phyloP scores from a whole-genome alignment of 202 grass and related monocot species.

The Zoysia matrella region DNA sequence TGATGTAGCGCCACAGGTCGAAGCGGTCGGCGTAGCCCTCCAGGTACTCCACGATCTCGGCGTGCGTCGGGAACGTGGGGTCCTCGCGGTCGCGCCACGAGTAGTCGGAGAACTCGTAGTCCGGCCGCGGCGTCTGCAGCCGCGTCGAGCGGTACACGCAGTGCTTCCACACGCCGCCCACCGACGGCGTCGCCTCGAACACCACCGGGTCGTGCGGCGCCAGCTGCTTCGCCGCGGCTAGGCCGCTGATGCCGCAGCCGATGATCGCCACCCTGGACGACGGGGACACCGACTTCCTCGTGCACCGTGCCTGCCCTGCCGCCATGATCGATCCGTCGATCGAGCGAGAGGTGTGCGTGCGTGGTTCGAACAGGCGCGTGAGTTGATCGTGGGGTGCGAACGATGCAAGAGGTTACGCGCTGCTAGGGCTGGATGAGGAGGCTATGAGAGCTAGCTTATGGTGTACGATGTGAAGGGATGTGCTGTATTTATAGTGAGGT shows the following conservation, averaged over 20 bases:
- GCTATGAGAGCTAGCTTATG: not conserved
- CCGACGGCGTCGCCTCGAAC: conserved; percentile 65
- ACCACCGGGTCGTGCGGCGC: too few relatives aligned
- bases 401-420: too few relatives aligned
- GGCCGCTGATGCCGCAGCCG: conserved; percentile 72
- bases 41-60: too few relatives aligned
- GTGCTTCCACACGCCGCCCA: conserved; percentile 96
- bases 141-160: conserved; percentile 84
- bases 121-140: conserved; percentile 86
- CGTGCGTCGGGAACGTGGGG: too few relatives aligned
- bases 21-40: too few relatives aligned
- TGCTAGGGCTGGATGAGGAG: not conserved
- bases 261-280: conserved; percentile 77
- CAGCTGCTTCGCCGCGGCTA: too few relatives aligned
- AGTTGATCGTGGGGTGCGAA: too few relatives aligned
- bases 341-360: not conserved
- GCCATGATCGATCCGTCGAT: conserved; percentile 7
- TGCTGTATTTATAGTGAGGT: conserved; percentile 52
- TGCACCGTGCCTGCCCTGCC: conserved; percentile 18
- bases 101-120: conserved; percentile 99
- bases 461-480: not conserved
- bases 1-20: too few relatives aligned
- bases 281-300: conserved; percentile 37
- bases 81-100: conserved; percentile 65
- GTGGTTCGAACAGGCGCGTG: too few relatives aligned